Evolutionary conservation across 768 basidiomycete genomes (phyloP).

Genomic region (Podaxis sp.): DNA sequence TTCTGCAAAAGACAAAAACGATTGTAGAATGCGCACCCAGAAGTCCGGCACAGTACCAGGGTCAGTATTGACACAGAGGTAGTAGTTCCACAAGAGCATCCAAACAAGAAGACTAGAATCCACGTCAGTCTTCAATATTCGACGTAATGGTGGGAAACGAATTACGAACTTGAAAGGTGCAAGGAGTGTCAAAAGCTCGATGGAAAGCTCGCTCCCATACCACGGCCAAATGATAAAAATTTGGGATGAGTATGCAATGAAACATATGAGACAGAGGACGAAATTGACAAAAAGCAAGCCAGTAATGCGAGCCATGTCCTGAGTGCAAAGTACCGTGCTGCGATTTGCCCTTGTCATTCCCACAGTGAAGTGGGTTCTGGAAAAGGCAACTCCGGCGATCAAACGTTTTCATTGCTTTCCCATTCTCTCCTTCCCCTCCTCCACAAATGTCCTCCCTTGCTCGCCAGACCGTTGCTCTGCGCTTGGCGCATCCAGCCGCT

Average conservation of each 20-base stretch:
- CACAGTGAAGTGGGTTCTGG: background rate
- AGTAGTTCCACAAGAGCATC: constrained; percentile 87
- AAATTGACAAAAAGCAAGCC: constrained; percentile 63
- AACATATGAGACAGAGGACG: constrained; percentile 71
- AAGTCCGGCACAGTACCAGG: constrained; percentile 76
- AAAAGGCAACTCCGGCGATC: constrained; percentile 7
- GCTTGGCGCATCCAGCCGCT: background rate
- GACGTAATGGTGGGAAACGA: no score
- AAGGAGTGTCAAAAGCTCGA: constrained; percentile 73
- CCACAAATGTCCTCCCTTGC: background rate
- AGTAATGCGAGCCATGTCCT: constrained; percentile 9
- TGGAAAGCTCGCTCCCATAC: constrained; percentile 73
- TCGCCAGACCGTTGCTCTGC: background rate
- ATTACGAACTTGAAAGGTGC: constrained; percentile 84
- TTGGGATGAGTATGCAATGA: constrained; percentile 88
- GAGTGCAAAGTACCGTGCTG: background rate
- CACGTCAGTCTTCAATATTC: background rate
- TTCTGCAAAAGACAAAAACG: background rate
- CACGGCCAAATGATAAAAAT: constrained; percentile 90
- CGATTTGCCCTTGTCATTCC: background rate
- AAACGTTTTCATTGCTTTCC: background rate
- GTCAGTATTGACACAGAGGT: constrained; percentile 73
- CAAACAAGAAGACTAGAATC: constrained; percentile 60
- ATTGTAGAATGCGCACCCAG: constrained; percentile 56
- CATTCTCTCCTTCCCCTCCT: background rate